Evolutionary conservation across 345 rosid genomes (phyloP).

Genomic region (Brassica juncea): DNA sequence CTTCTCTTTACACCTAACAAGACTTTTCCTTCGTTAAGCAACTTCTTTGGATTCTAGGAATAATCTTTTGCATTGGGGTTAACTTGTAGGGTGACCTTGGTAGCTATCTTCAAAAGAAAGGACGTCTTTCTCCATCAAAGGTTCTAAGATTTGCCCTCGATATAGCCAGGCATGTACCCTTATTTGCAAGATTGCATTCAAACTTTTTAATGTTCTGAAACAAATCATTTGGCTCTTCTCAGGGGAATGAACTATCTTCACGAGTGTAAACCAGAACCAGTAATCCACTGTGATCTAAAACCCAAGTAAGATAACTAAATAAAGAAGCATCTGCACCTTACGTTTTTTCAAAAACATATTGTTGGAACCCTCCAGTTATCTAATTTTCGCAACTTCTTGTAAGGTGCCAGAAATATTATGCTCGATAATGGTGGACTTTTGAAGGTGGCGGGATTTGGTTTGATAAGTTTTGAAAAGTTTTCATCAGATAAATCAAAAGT

Average conservation of each 20-base stretch:
- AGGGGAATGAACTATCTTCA: slow-evolving; percentile 91
- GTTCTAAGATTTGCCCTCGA: slow-evolving; percentile 79
- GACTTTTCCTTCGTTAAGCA: not conserved
- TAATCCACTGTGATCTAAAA: slow-evolving; percentile 88
- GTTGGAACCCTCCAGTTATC: slow-evolving; percentile 44
- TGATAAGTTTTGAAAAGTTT: slow-evolving; percentile 61
- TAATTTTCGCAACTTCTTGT: slow-evolving; percentile 76
- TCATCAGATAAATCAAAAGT: slow-evolving; percentile 67
- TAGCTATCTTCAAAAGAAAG: slow-evolving; percentile 82
- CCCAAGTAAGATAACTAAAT: slow-evolving; percentile 84
- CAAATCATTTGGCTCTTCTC: slow-evolving; percentile 40
- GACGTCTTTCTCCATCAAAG: slow-evolving; percentile 84
- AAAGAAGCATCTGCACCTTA: slow-evolving; percentile 46
- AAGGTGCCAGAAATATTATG: slow-evolving; percentile 99
- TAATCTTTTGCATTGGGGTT: slow-evolving; percentile 24
- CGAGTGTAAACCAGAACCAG: slow-evolving; percentile 88
- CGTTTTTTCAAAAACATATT: slow-evolving; percentile 17
- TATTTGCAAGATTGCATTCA: not conserved
- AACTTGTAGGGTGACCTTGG: slow-evolving; percentile 80
- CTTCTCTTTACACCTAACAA: slow-evolving; percentile 12
- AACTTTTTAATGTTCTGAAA: slow-evolving; percentile 3
- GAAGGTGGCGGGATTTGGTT: slow-evolving; percentile 88
- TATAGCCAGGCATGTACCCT: slow-evolving; percentile 71
- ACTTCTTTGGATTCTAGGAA: slow-evolving; percentile 5
- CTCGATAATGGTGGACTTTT: slow-evolving; percentile 85